phyloP scores from a whole-genome alignment of 2,329 filamentous ascomycete genomes.

The Phyllosticta citriasiana region DNA sequence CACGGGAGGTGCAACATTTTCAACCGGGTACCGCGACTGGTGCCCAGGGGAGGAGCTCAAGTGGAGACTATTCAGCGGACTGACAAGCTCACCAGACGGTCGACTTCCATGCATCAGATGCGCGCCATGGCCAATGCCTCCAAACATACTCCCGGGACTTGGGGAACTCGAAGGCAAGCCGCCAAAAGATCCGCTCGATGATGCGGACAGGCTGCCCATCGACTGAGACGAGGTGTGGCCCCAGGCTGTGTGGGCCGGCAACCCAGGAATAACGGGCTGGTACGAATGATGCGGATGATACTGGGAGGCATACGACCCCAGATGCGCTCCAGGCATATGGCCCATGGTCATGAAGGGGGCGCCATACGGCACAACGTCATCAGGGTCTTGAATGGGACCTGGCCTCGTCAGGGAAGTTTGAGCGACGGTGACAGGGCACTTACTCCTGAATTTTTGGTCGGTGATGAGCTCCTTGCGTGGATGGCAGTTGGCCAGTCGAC shows the following conservation, averaged over 20 bases:
- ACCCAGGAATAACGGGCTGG: background rate
- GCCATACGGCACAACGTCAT: slow-evolving; percentile 5
- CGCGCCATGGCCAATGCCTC: background rate
- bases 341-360: background rate
- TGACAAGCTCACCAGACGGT: slow-evolving; percentile 2
- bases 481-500: slow-evolving; percentile 6
- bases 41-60: slow-evolving; percentile 1
- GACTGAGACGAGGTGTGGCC: slow-evolving; percentile 4
- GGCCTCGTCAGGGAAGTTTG: background rate
- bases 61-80: slow-evolving; percentile 3
- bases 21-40: slow-evolving; percentile 1
- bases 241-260: background rate
- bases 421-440: background rate
- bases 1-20: background rate
- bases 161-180: background rate
- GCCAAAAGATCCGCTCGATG: background rate
- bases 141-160: background rate
- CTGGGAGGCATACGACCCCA: background rate
- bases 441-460: slow-evolving; percentile 10
- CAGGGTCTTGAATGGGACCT: slow-evolving; percentile 8
- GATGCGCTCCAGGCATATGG: background rate
- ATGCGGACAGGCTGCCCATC: background rate
- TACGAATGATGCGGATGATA: slow-evolving; percentile 1
- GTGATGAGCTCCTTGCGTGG: slow-evolving; percentile 7
- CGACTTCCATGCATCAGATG: slow-evolving; percentile 1